These are phyloP conservation scores for Cicer judaicum DNA, from an alignment of 306 rosid species.

Conservation along the genomic window DNA sequence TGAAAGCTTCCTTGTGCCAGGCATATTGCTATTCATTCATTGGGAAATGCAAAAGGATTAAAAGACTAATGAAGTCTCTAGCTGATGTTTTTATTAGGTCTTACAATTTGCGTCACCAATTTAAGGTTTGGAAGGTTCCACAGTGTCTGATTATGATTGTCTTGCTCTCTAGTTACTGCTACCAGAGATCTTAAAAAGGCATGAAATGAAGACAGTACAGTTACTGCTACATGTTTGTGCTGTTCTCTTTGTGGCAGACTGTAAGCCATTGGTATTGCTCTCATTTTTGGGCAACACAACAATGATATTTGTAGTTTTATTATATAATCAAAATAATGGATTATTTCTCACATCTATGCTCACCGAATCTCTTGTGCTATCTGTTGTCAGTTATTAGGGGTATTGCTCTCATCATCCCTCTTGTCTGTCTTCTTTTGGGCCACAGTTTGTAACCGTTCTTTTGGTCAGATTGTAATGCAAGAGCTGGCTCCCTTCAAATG, in stretches of 20 bases:
- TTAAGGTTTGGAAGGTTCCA: slow-evolving; percentile 40
- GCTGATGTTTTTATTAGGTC: slow-evolving; percentile 24
- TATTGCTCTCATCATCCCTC: not conserved
- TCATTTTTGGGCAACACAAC: slow-evolving; percentile 30
- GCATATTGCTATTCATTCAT: not conserved
- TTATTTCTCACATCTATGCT: not conserved
- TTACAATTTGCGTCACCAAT: slow-evolving; percentile 42
- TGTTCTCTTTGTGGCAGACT: slow-evolving; percentile 40
- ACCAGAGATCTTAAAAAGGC: slow-evolving; percentile 26
- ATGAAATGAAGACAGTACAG: slow-evolving; percentile 38
- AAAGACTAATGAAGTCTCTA: slow-evolving; percentile 19
- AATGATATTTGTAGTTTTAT: slow-evolving; percentile 16
- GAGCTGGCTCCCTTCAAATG: no score
- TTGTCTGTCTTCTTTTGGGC: not conserved
- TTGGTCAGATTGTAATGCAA: no score
- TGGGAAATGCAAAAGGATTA: slow-evolving; percentile 30
- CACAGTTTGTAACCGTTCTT: no score
- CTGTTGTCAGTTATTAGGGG: no score
- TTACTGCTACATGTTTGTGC: slow-evolving; percentile 29
- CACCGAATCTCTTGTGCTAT: not conserved
- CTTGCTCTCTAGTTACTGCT: slow-evolving; percentile 31
- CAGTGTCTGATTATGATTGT: slow-evolving; percentile 37
- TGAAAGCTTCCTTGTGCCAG: slow-evolving; percentile 22
- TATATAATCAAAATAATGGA: slow-evolving; percentile 23
- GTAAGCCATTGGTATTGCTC: slow-evolving; percentile 37